These are phyloP conservation scores for Cerrena zonata DNA, from an alignment of 1,284 basidiomycete species.

Conservation along the genomic window DNA sequence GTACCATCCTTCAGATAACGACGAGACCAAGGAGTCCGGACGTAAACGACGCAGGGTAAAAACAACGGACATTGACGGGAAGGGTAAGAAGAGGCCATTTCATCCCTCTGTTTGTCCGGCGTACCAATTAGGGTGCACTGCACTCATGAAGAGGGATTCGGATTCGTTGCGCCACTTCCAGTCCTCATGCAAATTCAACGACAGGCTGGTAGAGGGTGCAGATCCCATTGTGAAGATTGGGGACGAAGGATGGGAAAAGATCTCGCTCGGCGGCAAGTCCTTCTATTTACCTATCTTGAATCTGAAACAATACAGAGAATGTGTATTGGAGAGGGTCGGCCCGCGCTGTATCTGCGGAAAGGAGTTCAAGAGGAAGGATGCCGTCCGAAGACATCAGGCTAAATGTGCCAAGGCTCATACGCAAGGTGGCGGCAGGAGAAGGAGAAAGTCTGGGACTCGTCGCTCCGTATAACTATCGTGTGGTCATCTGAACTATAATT, in stretches of 20 bases:
- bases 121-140: background rate
- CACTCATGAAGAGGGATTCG: background rate
- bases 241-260: too few relatives aligned
- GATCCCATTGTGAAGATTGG: too few relatives aligned
- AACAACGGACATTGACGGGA: too few relatives aligned
- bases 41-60: too few relatives aligned
- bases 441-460: background rate
- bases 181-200: background rate
- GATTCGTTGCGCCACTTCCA: background rate
- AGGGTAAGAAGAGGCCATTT: too few relatives aligned
- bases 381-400: background rate
- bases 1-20: too few relatives aligned
- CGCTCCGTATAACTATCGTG: too few relatives aligned
- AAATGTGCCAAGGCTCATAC: background rate
- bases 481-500: too few relatives aligned
- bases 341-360: background rate
- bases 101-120: too few relatives aligned
- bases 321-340: background rate
- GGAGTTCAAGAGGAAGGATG: background rate
- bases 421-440: background rate
- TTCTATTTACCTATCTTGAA: background rate
- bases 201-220: too few relatives aligned
- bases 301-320: background rate
- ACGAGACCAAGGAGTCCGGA: too few relatives aligned
- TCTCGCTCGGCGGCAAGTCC: background rate